Conservation (phyloP, 352 stramenopile species). For the Phytophthora podocarpi region DNA sequence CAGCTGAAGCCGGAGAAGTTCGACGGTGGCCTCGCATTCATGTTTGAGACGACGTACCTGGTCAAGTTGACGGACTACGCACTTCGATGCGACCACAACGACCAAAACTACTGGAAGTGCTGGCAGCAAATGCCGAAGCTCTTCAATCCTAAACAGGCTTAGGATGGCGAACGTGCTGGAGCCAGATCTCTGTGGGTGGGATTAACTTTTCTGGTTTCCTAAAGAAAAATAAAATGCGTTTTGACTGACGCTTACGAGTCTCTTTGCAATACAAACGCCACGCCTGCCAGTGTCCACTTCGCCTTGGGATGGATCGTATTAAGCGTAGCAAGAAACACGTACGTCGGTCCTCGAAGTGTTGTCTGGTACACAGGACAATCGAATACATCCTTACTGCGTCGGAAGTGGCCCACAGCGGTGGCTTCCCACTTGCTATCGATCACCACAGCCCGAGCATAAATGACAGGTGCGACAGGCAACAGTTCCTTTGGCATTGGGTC, state of each 20-base stretch:
- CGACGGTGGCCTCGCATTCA: constrained; percentile 94
- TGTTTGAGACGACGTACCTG: constrained; percentile 97
- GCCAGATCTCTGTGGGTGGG: neutral
- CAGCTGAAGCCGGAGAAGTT: constrained; percentile 91
- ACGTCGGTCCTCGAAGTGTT: constrained; percentile 94
- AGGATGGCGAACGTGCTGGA: neutral
- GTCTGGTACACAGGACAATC: constrained; percentile 97
- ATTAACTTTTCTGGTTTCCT: neutral
- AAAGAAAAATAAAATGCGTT: constrained; percentile 9
- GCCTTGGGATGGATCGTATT: constrained; percentile 77
- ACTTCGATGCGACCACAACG: constrained; percentile 85
- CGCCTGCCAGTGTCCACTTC: constrained; percentile 94
- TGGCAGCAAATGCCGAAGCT: constrained; percentile 93
- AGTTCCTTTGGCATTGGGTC: constrained; percentile 95
- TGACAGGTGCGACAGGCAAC: constrained; percentile 82
- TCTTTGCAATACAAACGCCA: constrained; percentile 94
- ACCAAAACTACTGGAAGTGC: constrained; percentile 93
- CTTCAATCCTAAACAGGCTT: constrained; percentile 64
- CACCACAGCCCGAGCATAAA: constrained; percentile 95
- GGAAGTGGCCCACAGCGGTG: constrained; percentile 94
- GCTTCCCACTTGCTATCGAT: constrained; percentile 93
- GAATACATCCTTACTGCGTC: constrained; percentile 87
- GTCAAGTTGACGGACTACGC: constrained; percentile 91
- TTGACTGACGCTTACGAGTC: constrained; percentile 62
- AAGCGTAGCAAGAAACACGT: constrained; percentile 96